Evolutionary conservation across 2,329 filamentous ascomycete species (phyloP).

Genomic region (Talaromyces sp.): DNA sequence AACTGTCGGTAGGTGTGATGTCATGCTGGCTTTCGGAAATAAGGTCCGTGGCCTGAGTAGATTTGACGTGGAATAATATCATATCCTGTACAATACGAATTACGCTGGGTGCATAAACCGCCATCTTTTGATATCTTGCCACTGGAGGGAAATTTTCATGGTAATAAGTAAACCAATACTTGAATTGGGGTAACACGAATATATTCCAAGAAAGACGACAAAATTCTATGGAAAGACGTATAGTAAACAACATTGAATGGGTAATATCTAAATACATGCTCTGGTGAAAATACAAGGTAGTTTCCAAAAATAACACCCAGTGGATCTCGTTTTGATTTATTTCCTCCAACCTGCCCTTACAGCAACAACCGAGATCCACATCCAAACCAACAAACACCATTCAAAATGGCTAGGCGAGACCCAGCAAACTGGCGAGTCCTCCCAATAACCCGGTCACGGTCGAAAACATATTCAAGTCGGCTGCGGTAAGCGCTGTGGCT

Average conservation of each 20-base stretch:
- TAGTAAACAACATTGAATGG: background rate
- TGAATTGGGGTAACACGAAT: background rate
- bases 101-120: background rate
- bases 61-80: background rate
- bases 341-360: background rate
- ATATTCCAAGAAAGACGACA: background rate
- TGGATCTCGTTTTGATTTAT: background rate
- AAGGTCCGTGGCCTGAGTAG: background rate
- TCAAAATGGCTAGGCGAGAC: background rate
- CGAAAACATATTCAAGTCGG: background rate
- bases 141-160: background rate
- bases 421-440: background rate
- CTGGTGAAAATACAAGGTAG: background rate
- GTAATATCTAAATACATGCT: background rate
- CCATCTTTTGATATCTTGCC: background rate
- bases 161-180: background rate
- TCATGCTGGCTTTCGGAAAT: conserved; percentile 10
- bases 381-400: background rate
- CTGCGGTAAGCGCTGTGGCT: background rate
- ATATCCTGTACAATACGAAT: background rate
- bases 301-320: background rate
- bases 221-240: background rate
- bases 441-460: background rate
- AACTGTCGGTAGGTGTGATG: conserved; percentile 3
- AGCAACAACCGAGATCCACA: background rate